phyloP scores from a whole-genome alignment of 1,284 basidiomycete genomes.

The Trametes polyzona region DNA sequence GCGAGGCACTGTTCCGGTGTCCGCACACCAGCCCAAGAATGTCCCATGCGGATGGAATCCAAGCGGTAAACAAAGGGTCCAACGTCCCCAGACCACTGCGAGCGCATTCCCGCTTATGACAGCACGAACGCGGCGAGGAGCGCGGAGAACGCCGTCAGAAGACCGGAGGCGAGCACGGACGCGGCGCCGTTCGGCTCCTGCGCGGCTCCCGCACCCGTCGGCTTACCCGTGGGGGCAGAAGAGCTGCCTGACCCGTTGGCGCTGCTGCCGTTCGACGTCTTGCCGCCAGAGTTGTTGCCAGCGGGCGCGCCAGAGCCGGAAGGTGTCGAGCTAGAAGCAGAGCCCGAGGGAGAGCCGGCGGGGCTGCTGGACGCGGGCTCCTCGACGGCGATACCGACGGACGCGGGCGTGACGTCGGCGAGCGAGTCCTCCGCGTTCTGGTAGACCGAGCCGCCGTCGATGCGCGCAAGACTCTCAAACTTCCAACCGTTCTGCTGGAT shows the following conservation, averaged over 20 bases:
- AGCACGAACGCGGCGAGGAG: conserved; percentile 24
- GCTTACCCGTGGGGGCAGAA: background rate
- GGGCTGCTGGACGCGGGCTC: conserved; percentile 1
- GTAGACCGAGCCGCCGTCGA: conserved; percentile 53
- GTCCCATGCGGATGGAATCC: background rate
- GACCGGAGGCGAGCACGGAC: conserved; percentile 10
- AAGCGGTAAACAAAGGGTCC: conserved; percentile 1
- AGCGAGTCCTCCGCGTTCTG: conserved; percentile 46
- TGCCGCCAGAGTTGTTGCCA: background rate
- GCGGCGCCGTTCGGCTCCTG: conserved; percentile 4
- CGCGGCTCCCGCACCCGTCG: background rate
- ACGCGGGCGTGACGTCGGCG: conserved; percentile 21
- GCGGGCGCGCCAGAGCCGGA: background rate
- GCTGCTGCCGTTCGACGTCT: background rate
- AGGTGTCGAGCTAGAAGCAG: background rate
- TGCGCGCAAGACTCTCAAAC: conserved; percentile 54
- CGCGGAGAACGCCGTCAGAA: conserved; percentile 18
- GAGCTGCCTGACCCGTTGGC: background rate
- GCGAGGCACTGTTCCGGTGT: conserved; percentile 11
- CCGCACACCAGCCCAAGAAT: conserved; percentile 5
- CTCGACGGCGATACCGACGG: conserved; percentile 16
- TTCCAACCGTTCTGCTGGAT: conserved; percentile 74
- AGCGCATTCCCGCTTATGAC: background rate
- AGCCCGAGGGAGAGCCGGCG: background rate
- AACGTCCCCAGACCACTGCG: background rate